phyloP scores from a whole-genome alignment of 176 grass and related monocot species.

The Aegilops tauschii region DNA sequence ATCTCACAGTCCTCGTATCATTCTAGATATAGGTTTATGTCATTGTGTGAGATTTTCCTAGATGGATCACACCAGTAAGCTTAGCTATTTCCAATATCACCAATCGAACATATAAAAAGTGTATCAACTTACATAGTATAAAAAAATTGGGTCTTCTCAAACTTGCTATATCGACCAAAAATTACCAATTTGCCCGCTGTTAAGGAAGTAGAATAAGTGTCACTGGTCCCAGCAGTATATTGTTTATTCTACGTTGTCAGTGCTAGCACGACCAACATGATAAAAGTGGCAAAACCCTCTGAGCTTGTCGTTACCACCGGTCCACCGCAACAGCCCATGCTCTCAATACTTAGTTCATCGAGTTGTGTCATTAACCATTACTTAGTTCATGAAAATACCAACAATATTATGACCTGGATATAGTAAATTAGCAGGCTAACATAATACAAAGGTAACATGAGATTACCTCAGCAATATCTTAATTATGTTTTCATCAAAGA shows the following conservation, averaged over 20 bases:
- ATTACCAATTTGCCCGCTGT: background rate
- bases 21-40: background rate
- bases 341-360: too few relatives aligned
- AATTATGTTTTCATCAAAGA: too few relatives aligned
- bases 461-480: too few relatives aligned
- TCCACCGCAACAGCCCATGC: too few relatives aligned
- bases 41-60: background rate
- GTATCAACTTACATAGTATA: background rate
- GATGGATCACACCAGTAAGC: background rate
- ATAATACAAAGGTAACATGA: too few relatives aligned
- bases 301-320: too few relatives aligned
- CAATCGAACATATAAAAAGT: background rate
- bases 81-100: background rate
- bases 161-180: background rate
- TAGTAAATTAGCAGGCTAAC: too few relatives aligned
- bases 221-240: background rate
- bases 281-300: too few relatives aligned
- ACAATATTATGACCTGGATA: too few relatives aligned
- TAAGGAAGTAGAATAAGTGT: background rate
- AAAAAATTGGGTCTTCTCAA: background rate
- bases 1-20: background rate
- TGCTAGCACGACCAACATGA: background rate
- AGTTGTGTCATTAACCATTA: too few relatives aligned
- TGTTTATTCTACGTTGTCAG: background rate
- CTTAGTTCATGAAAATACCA: too few relatives aligned